Evolutionary conservation across 2,329 filamentous ascomycete species (phyloP).

Genomic region (Endocalyx cinctus): DNA sequence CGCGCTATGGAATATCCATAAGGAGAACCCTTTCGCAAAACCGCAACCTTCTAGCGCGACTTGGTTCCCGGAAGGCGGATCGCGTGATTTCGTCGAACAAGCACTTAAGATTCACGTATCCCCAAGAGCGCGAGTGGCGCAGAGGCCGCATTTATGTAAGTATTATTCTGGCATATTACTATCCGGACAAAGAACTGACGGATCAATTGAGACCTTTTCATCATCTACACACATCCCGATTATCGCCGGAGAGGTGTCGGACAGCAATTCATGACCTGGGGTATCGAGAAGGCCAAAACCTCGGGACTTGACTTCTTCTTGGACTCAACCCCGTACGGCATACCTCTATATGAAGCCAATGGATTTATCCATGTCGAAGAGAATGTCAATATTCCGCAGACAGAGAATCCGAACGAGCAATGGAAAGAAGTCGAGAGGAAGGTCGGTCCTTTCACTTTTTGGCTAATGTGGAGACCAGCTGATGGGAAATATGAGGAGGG

Average conservation of each 20-base stretch:
- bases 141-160: slow-evolving; percentile 19
- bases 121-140: slow-evolving; percentile 10
- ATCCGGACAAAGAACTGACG: neutral
- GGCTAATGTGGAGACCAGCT: too few species aligned
- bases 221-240: slow-evolving; percentile 19
- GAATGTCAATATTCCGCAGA: slow-evolving; percentile 16
- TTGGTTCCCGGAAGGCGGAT: slow-evolving; percentile 28
- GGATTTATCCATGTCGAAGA: slow-evolving; percentile 15
- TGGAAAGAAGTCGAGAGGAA: slow-evolving; percentile 31
- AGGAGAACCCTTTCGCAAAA: slow-evolving; percentile 22
- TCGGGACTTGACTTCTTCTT: slow-evolving; percentile 18
- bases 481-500: slow-evolving; percentile 11
- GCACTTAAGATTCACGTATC: slow-evolving; percentile 6
- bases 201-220: slow-evolving; percentile 15
- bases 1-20: slow-evolving; percentile 25
- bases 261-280: slow-evolving; percentile 20
- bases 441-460: slow-evolving; percentile 28
- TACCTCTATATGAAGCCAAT: slow-evolving; percentile 17
- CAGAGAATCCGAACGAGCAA: slow-evolving; percentile 14
- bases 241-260: slow-evolving; percentile 17
- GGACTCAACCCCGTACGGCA: slow-evolving; percentile 15
- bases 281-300: slow-evolving; percentile 17
- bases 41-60: slow-evolving; percentile 13
- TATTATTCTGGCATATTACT: neutral
- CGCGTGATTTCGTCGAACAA: slow-evolving; percentile 17